Percentiles rank a stretch among this genome's conserved stretches.
Conservation (phyloP, 352 stramenopile species). For the Phytophthora gonapodyides region DNA sequence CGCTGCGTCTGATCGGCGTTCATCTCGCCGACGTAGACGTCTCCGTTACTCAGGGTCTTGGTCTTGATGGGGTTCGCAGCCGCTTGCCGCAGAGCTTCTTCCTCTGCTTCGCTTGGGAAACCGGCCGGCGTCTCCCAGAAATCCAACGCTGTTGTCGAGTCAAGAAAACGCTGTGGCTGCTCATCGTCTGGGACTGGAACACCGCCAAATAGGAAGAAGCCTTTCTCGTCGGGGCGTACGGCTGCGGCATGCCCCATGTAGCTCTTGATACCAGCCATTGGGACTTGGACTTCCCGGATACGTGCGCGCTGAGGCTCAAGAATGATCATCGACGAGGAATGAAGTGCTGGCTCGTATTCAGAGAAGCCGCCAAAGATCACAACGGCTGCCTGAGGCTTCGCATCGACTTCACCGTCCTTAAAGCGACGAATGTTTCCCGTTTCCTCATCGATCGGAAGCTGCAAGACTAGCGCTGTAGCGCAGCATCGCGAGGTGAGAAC, state of each 20-base stretch:
- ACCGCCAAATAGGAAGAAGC: conserved; percentile 68
- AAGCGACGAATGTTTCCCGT: conserved; percentile 26
- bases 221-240: conserved; percentile 42
- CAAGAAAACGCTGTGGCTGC: conserved; percentile 34
- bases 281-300: conserved; percentile 36
- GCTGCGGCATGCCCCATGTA: conserved; percentile 54
- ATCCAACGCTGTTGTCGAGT: conserved; percentile 50
- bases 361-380: conserved; percentile 67
- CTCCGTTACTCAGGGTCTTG: conserved; percentile 56
- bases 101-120: conserved; percentile 34
- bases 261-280: conserved; percentile 43
- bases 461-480: conserved; percentile 34
- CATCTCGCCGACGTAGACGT: conserved; percentile 77
- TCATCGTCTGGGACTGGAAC: conserved; percentile 18
- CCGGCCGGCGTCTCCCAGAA: conserved; percentile 64
- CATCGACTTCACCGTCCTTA: conserved; percentile 22
- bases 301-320: conserved; percentile 39
- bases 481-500: conserved; percentile 42
- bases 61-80: conserved; percentile 48
- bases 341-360: conserved; percentile 28
- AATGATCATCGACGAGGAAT: conserved; percentile 41
- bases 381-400: conserved; percentile 34
- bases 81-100: conserved; percentile 26
- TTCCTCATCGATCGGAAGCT: conserved; percentile 37
- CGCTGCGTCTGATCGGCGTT: conserved; percentile 38